These are phyloP conservation scores for Fusarium bulbicola DNA, from an alignment of 2,329 filamentous ascomycete genomes.

Conservation along the genomic window DNA sequence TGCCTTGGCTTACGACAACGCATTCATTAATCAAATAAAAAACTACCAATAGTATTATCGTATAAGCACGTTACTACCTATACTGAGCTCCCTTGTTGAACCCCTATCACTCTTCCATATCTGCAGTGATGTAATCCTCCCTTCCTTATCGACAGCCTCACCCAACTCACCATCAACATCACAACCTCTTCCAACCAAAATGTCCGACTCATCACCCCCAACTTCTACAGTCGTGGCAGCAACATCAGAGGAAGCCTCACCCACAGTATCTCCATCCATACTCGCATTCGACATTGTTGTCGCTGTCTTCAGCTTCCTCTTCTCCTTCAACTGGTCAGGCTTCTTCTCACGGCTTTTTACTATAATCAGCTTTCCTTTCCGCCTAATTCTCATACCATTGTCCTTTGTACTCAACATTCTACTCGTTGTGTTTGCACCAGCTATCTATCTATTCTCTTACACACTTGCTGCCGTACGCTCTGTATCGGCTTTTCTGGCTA, in stretches of 20 bases:
- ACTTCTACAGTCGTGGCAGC: constrained; percentile 22
- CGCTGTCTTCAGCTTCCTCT: constrained; percentile 40
- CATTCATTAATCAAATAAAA: neutral
- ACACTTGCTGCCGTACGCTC: constrained; percentile 33
- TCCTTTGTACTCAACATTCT: constrained; percentile 41
- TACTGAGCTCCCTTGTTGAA: neutral
- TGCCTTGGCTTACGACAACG: neutral
- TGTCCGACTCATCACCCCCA: constrained; percentile 24
- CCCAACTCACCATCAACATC: neutral
- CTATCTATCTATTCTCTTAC: constrained; percentile 47
- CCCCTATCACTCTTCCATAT: neutral
- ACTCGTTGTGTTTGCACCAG: constrained; percentile 49
- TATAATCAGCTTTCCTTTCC: constrained; percentile 44
- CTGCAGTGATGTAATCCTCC: constrained; percentile 30
- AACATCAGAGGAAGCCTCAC: constrained; percentile 13
- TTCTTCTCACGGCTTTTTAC: constrained; percentile 36
- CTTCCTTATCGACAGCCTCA: constrained; percentile 9
- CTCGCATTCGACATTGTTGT: constrained; percentile 40
- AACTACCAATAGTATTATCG: too few species aligned
- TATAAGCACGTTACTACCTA: neutral
- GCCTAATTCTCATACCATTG: constrained; percentile 45
- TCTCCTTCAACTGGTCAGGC: constrained; percentile 43
- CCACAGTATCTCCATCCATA: constrained; percentile 29
- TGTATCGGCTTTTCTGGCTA: constrained; percentile 42
- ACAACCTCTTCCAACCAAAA: constrained; percentile 10